These are phyloP conservation scores for Striga hermonthica DNA, from an alignment of 305 asterid genomes.

Conservation along the genomic window DNA sequence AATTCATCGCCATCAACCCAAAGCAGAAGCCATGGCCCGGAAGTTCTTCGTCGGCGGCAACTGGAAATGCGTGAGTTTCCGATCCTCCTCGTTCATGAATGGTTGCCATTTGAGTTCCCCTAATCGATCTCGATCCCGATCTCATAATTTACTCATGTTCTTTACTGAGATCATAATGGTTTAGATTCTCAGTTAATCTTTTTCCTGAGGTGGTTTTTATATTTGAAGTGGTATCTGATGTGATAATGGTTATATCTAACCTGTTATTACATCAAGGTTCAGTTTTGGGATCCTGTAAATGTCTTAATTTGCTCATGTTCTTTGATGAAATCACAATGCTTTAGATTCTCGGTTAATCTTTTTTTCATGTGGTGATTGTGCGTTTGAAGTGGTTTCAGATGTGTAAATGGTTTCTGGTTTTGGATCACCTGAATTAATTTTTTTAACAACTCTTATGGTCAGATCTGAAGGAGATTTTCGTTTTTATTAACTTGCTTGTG, in stretches of 20 bases:
- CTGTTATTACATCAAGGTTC: too few species aligned
- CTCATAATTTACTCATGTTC: conserved; percentile 19
- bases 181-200: background rate
- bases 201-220: conserved; percentile 1
- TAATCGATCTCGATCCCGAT: conserved; percentile 28
- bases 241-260: too few species aligned
- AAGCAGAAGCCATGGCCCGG: conserved; percentile 56
- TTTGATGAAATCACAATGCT: background rate
- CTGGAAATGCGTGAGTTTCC: conserved; percentile 96
- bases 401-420: conserved; percentile 7
- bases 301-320: conserved; percentile 18
- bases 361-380: conserved; percentile 1
- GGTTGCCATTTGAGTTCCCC: background rate
- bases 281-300: too few species aligned
- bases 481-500: background rate
- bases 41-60: conserved; percentile 97
- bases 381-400: conserved; percentile 18
- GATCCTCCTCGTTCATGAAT: conserved; percentile 10
- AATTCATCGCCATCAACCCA: conserved; percentile 41
- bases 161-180: background rate
- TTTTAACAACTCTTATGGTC: conserved; percentile 5
- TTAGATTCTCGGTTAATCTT: background rate
- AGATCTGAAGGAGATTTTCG: conserved; percentile 25
- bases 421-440: background rate
- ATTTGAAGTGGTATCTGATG: too few species aligned